phyloP scores from a whole-genome alignment of 176 grass and related monocot species.

The Bromus sterilis region DNA sequence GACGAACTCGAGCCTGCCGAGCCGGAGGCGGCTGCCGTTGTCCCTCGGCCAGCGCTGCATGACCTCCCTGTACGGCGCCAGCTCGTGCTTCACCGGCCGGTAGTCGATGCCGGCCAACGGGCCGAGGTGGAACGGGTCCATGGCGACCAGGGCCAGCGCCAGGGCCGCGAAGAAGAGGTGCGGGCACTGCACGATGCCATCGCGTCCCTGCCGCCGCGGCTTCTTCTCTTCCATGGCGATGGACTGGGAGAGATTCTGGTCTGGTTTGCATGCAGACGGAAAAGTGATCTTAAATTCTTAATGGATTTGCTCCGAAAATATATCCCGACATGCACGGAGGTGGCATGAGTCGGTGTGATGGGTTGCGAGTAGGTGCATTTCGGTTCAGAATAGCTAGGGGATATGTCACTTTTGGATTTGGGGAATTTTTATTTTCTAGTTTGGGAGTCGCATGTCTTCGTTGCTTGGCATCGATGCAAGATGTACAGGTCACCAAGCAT shows the following conservation, averaged over 20 bases:
- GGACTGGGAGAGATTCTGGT: neutral
- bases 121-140: slow-evolving; percentile 63
- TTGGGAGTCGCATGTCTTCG: neutral
- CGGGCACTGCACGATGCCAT: slow-evolving; percentile 43
- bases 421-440: no score
- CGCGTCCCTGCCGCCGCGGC: slow-evolving; percentile 25
- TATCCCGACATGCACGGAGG: slow-evolving; percentile 26
- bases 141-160: slow-evolving; percentile 46
- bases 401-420: neutral
- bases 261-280: slow-evolving; percentile 5
- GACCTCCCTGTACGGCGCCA: slow-evolving; percentile 61
- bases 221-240: slow-evolving; percentile 48
- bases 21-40: slow-evolving; percentile 63
- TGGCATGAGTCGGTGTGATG: slow-evolving; percentile 37
- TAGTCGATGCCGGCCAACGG: slow-evolving; percentile 57
- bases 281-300: slow-evolving; percentile 33
- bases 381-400: slow-evolving; percentile 39
- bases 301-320: slow-evolving; percentile 29
- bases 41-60: slow-evolving; percentile 72
- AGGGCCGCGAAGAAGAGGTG: slow-evolving; percentile 59
- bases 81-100: slow-evolving; percentile 62
- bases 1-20: slow-evolving; percentile 67
- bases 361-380: slow-evolving; percentile 64
- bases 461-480: slow-evolving; percentile 14
- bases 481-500: slow-evolving; percentile 26